Evolutionary conservation across 1,139 yeast species (phyloP).

Genomic region (Candida glucosophila): DNA sequence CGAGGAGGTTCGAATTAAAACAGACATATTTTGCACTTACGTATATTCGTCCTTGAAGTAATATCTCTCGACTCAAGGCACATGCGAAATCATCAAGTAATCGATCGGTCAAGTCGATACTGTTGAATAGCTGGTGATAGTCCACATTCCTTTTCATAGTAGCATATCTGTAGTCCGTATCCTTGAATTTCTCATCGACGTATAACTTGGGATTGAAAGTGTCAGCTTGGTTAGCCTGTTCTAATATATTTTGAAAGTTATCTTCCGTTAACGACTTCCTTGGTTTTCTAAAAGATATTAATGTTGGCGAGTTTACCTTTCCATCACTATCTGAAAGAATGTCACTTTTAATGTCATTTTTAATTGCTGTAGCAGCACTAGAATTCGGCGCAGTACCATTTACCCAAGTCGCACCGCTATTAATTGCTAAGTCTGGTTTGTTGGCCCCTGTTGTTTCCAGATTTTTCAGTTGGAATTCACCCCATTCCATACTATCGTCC

Average conservation of each 20-base stretch:
- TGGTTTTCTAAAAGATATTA: constrained; percentile 40
- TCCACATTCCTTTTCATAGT: constrained; percentile 64
- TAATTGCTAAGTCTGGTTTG: background rate
- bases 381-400: too few relatives aligned
- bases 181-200: constrained; percentile 27
- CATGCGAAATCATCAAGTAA: constrained; percentile 82
- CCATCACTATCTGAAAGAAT: too few relatives aligned
- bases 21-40: constrained; percentile 75
- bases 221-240: constrained; percentile 11
- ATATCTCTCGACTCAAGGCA: constrained; percentile 79
- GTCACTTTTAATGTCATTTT: too few relatives aligned
- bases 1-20: constrained; percentile 85
- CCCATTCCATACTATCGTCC: background rate
- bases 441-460: background rate
- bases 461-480: background rate
- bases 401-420: too few relatives aligned
- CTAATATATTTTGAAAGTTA: constrained; percentile 15
- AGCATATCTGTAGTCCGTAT: constrained; percentile 45
- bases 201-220: constrained; percentile 27
- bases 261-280: constrained; percentile 27
- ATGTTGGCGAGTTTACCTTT: constrained; percentile 34
- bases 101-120: constrained; percentile 62
- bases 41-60: constrained; percentile 86
- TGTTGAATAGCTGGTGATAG: constrained; percentile 67
- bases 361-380: too few relatives aligned